Evolutionary conservation across 1,284 basidiomycete genomes (phyloP).

Genomic region (Anthracocystis panici-leucophaei): DNA sequence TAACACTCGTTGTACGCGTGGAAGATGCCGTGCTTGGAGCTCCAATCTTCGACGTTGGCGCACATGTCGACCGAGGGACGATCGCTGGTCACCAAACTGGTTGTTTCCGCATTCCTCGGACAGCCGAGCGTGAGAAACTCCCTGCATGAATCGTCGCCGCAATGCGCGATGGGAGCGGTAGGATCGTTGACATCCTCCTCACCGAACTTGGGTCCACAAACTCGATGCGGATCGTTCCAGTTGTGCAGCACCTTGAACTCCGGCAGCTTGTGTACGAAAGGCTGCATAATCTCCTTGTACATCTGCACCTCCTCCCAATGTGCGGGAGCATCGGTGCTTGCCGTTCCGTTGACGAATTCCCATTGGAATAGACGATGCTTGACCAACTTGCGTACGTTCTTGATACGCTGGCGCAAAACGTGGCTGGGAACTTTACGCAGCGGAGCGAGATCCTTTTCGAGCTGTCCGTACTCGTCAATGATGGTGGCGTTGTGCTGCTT

Average conservation of each 20-base stretch:
- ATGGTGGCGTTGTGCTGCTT: constrained; percentile 19
- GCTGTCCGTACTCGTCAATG: constrained; percentile 36
- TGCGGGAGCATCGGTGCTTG: constrained; percentile 5
- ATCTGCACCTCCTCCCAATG: not conserved
- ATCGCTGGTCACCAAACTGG: constrained; percentile 16
- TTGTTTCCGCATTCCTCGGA: constrained; percentile 11
- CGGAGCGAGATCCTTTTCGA: constrained; percentile 27
- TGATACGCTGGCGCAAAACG: constrained; percentile 22
- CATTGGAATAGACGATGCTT: constrained; percentile 14
- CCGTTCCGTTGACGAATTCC: constrained; percentile 25
- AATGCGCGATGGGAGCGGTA: not conserved
- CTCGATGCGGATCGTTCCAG: constrained; percentile 25
- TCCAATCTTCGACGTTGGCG: constrained; percentile 17
- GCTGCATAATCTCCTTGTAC: constrained; percentile 18
- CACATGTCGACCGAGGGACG: constrained; percentile 33
- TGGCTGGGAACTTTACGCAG: constrained; percentile 15
- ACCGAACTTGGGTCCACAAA: constrained; percentile 22
- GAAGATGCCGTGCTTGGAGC: constrained; percentile 19
- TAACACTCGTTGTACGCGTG: constrained; percentile 15
- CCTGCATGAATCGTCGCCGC: not conserved
- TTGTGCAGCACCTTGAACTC: constrained; percentile 28
- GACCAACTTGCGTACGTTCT: constrained; percentile 9
- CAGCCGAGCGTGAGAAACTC: constrained; percentile 17
- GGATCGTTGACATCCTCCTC: constrained; percentile 14
- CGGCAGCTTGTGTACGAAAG: constrained; percentile 28